phyloP scores from a whole-genome alignment of 306 rosid species.

The Quillaja saponaria region DNA sequence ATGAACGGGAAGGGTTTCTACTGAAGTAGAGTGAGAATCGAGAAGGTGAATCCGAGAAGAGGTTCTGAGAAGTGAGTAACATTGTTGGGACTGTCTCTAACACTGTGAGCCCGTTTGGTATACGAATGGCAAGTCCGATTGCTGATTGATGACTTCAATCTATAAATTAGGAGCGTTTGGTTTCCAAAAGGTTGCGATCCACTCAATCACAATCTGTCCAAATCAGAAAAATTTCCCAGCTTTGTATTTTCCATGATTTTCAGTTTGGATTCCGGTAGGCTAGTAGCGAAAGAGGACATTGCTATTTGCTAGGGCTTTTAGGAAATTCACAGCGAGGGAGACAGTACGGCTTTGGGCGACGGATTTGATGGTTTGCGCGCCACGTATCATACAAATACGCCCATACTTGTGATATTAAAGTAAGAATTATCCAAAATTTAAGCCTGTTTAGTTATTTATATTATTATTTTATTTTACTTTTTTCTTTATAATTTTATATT shows the following conservation, averaged over 20 bases:
- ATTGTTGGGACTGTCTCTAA: conserved; percentile 33
- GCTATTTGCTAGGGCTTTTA: conserved; percentile 11
- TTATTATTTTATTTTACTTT: too few relatives aligned
- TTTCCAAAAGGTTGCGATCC: too few relatives aligned
- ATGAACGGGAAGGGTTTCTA: conserved; percentile 29
- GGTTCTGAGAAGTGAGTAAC: conserved; percentile 47
- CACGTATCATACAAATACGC: background rate
- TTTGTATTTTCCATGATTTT: too few relatives aligned
- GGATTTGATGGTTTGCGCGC: conserved; percentile 34
- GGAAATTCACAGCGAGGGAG: background rate
- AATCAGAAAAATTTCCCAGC: too few relatives aligned
- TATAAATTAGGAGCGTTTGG: background rate
- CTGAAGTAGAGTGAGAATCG: conserved; percentile 30
- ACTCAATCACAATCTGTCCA: too few relatives aligned
- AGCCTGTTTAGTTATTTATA: too few relatives aligned
- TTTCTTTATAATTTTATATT: background rate
- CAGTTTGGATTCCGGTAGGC: background rate
- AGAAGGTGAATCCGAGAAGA: conserved; percentile 42
- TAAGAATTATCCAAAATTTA: too few relatives aligned
- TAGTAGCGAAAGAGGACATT: conserved; percentile 3
- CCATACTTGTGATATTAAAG: too few relatives aligned
- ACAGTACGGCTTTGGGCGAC: conserved; percentile 19
- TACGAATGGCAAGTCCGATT: too few relatives aligned
- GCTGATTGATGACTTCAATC: too few relatives aligned
- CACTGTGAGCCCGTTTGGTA: too few relatives aligned